Base-by-base conservation (phyloP, 2,329 filamentous ascomycete genomes). In the Curvularia sp. region DNA sequence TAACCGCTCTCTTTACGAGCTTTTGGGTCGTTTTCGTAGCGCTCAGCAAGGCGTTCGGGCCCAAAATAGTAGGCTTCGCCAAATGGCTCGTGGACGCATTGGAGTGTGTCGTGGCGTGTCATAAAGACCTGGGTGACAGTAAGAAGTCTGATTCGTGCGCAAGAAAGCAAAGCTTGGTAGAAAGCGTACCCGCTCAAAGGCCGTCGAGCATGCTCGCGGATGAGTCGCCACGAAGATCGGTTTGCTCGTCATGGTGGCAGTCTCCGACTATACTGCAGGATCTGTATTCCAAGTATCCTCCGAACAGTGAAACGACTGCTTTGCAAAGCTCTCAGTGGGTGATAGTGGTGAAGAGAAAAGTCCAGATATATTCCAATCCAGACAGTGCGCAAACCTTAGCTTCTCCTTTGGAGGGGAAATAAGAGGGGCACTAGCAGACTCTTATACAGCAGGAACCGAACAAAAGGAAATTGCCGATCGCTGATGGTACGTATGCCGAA, bases 11-110 rank as follows among this genome's bases (percentile, higher is more conserved):
- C 74, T 44, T 75, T 63, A 58, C 81, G 76, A 47, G 76, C 77
- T 60, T 81, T 74, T 69, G 85, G 82, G 65, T 97, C 91, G 44
- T 89, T 76, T 72, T 89, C 88, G 75, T 92, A 99, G 70, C 95
- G 87, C 52, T 86, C 81, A 71, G 90, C 89, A 68, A 98, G 84
- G 68, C 92, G 86, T 80, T 99, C 95, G 6, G 94, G 93, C 52
- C 95, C 94, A 74, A 90, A 98, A 81, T 98, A 98, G 76, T 94
- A 98, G 61, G 93, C 91, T 79, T 98, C 95, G 53, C 94, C 94
- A 79, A 98, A 98, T 5, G 95, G 95, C 81, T 99, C 95, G 78
- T 98, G 95, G 69, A 95, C 84, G 75, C 92, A 96, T 70, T 89
- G 84, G 59, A 98, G 85, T 53, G 84, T 88, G 73, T 96, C 89